phyloP scores from a whole-genome alignment of 495 filamentous ascomycete species.

The Achaetomiella virescens region DNA sequence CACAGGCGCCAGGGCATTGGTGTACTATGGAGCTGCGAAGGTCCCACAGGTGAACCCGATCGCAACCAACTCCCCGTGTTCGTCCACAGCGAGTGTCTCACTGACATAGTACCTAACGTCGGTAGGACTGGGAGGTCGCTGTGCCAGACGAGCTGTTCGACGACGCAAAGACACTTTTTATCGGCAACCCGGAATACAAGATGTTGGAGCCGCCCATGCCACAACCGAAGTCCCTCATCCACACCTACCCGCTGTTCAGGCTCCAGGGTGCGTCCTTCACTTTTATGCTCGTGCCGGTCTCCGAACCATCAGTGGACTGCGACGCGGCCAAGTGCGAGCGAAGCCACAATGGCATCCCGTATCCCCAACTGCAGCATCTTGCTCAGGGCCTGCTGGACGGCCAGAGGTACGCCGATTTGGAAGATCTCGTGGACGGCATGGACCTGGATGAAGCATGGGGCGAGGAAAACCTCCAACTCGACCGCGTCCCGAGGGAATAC shows the following conservation, averaged over 20 bases:
- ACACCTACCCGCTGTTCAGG: conserved; percentile 5
- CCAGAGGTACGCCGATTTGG: conserved; percentile 3
- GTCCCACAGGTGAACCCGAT: neutral
- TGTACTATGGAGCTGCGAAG: conserved; percentile 4
- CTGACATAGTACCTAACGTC: neutral
- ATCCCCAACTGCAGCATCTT: neutral
- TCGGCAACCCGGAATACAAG: neutral
- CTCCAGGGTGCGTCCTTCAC: conserved; percentile 1
- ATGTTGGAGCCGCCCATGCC: neutral
- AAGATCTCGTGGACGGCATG: conserved; percentile 12
- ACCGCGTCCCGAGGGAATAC: conserved; percentile 17
- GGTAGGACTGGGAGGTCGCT: conserved; percentile 7
- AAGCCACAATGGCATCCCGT: conserved; percentile 3
- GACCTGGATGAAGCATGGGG: conserved; percentile 8
- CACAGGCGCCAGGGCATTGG: neutral
- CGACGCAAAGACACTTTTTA: neutral
- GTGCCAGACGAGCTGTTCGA: neutral
- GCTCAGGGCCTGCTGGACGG: conserved; percentile 8
- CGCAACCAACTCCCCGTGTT: no score
- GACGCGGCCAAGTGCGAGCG: conserved; percentile 1
- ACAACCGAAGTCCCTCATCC: neutral
- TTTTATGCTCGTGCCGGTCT: conserved; percentile 1
- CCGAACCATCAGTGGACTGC: neutral
- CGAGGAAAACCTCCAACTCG: neutral
- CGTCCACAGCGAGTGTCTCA: neutral